Conservation (phyloP, 208 protist species). For the Crithidia fasciculata region DNA sequence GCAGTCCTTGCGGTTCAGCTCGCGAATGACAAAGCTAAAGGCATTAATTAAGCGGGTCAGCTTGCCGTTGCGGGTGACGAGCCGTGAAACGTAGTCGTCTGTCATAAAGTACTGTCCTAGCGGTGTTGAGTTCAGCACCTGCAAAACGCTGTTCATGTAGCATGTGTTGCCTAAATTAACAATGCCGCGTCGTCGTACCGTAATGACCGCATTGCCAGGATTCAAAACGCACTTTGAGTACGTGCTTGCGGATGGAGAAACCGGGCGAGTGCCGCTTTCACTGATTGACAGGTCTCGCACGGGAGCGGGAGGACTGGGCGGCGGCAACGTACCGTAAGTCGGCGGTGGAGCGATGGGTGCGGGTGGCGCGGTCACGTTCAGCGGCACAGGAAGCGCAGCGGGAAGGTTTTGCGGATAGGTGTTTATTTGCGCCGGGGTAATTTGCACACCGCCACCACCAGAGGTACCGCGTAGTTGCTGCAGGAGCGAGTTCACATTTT, state of each 20-base stretch:
- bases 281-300: not conserved
- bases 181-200: slow-evolving; percentile 63
- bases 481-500: slow-evolving; percentile 28
- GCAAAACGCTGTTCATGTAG: slow-evolving; percentile 92
- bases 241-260: not conserved
- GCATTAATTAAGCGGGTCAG: slow-evolving; percentile 48
- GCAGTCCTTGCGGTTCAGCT: slow-evolving; percentile 65
- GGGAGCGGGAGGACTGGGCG: not conserved
- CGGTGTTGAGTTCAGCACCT: slow-evolving; percentile 81
- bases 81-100: slow-evolving; percentile 62
- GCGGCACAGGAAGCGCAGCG: not conserved
- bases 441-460: not conserved
- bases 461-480: slow-evolving; percentile 23
- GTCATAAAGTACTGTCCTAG: slow-evolving; percentile 91
- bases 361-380: not conserved
- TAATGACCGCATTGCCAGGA: slow-evolving; percentile 15
- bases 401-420: not conserved
- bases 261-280: slow-evolving; percentile 2
- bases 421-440: not conserved
- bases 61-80: slow-evolving; percentile 41
- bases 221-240: slow-evolving; percentile 52
- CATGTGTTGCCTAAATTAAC: slow-evolving; percentile 94
- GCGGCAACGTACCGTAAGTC: slow-evolving; percentile 1
- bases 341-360: slow-evolving; percentile 4
- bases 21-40: slow-evolving; percentile 84